Base-by-base conservation (phyloP, 1,284 basidiomycete genomes). In the Cryptococcus hybrid region DNA sequence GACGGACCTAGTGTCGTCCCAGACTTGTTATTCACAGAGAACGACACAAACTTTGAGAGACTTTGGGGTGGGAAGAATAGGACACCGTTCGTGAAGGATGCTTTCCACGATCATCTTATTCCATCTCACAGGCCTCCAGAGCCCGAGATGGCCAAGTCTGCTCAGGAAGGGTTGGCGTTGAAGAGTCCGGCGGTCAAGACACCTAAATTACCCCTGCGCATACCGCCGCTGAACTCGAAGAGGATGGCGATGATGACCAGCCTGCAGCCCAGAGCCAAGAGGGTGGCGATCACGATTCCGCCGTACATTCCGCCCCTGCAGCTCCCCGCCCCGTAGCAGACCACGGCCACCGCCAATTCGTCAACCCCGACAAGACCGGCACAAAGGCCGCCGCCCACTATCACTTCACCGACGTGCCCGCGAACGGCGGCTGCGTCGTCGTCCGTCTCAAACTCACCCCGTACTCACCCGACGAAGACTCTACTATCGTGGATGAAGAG, bases 71-170 rank as follows among this genome's bases (percentile, higher is more conserved):
- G 90, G 30, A 80, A 85, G 66, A 97, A 98, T 80, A 81, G 84
- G 57, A 86, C 86, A 0, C 84, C 85, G 1, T 94, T 88, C 73
- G 90, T 90, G 69, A 99, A 99, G 80, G 95, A 99, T 71, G 94
- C 89, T n/a, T 98, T 99, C 83, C 93, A 99, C 73, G 94, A 98
- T 75, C 90, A 98, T 74, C 90, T 98, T 75, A 87, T 98, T 62
- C 86, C 87, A 3, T 82, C 81, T 12, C 94, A 97, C 77, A 87
- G 90, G 54, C 88, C 88, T 5, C 77, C 66, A 12, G 69, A 76
- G 51, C 73, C 75, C 5, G 71, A 76, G 54, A 61, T 62, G 4
- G 63, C 65, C 50, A 60, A 61, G 34, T 39, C 49, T 15, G 45
- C 58, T 18, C 34, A 59, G 18, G 46, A 58, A 13, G 63, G 46